phyloP scores from a whole-genome alignment of 768 basidiomycete genomes.

The Hemileccinum rubropunctum region DNA sequence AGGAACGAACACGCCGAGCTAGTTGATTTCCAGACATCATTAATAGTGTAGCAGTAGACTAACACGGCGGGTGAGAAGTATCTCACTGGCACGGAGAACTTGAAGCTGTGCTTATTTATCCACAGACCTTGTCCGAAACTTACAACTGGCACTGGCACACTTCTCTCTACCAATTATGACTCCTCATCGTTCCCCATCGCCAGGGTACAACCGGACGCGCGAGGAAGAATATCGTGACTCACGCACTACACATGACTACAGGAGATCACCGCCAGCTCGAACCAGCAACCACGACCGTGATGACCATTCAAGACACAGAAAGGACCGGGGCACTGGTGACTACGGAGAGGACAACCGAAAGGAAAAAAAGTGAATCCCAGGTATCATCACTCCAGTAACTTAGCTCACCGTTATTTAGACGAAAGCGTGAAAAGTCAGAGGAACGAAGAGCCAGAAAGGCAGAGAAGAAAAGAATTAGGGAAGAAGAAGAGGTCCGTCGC shows the following conservation, averaged over 20 bases:
- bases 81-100: neutral
- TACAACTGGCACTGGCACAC: neutral
- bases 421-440: constrained; percentile 84
- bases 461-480: constrained; percentile 78
- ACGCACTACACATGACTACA: constrained; percentile 31
- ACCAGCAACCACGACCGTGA: constrained; percentile 31
- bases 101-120: neutral
- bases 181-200: constrained; percentile 48
- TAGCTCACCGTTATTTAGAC: constrained; percentile 42
- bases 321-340: constrained; percentile 19
- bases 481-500: constrained; percentile 88
- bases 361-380: constrained; percentile 45
- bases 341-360: constrained; percentile 33
- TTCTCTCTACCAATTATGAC: constrained; percentile 35
- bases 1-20: constrained; percentile 27
- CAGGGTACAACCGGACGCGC: constrained; percentile 22
- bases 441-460: constrained; percentile 82
- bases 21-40: constrained; percentile 24
- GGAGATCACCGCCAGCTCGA: constrained; percentile 30
- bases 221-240: constrained; percentile 34
- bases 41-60: neutral
- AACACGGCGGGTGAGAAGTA: neutral
- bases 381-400: neutral
- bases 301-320: constrained; percentile 24
- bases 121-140: neutral